Base-by-base conservation (phyloP, 176 grass and related monocot species). In the Oryza punctata region DNA sequence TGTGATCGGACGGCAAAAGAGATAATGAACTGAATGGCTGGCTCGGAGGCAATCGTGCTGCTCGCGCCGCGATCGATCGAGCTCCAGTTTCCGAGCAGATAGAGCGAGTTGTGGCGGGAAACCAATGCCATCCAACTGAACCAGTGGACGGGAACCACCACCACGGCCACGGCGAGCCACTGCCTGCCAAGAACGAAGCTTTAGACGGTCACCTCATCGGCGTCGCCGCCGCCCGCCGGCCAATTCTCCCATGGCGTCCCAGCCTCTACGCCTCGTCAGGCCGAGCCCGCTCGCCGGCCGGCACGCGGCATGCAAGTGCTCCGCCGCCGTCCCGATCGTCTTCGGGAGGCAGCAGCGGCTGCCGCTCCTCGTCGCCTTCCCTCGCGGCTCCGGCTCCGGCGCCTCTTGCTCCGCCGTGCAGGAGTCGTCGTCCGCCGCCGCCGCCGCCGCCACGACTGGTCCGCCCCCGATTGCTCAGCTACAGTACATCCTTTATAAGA, bases 391-490 rank as follows among this genome's bases (percentile, higher is more conserved):
- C 35, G 27, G 27, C 60, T 5, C 76, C 60, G 84, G 25, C 16
- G 71, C 67, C 11, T 61, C 67, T 59, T 90, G 77, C 73, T 90
- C 87, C 28, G 76, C 87, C 67, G 82, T 90, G 46, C 85, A 93
- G 77, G 69, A 87, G 38, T 87, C 91, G 0, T 85, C 32, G 32
- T 33, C 32, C 32, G 32, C 32, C 32, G 32, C 87, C 26, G 19
- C 86, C 45, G 76, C 86, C 63, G 47, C 91, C 72, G 77, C 90
- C 83, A 76, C 86, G 74, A 76, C 86, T 2, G 90, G 90, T 92
- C 69, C 76, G 8, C n/a, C 41, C 29, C 72, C 19, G n/a, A 41
- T 14, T 3, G 23, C 16, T 28, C 12, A n/a, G 21, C 9, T 15
- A 11, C 66, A 11, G 13, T 59, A 7, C 18, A 57, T 12, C 46